Conservation (phyloP, 148 eudicot species). For the Rheum nobile region DNA sequence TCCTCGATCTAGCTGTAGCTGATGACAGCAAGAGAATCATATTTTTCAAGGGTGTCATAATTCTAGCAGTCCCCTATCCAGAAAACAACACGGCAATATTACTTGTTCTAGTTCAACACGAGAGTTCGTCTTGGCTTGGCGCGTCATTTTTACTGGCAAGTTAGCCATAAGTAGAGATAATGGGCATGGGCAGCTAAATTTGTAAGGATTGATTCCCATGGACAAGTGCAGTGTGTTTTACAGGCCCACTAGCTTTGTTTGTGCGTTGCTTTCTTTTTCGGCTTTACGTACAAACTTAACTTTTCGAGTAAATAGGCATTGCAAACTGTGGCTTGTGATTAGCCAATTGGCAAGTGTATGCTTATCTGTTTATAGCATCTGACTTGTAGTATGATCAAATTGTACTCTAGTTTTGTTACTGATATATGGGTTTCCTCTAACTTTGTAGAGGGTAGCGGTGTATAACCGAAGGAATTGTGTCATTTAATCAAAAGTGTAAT, state of each 20-base stretch:
- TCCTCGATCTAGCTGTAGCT: not conserved
- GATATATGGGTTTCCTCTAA: not conserved
- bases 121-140: not conserved
- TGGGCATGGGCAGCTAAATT: not conserved
- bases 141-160: not conserved
- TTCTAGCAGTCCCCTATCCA: not conserved
- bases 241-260: conserved; percentile 5
- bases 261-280: not conserved
- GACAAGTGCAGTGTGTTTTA: not conserved
- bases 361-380: no score
- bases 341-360: no score
- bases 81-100: not conserved
- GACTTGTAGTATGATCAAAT: not conserved
- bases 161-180: not conserved
- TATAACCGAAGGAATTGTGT: no score
- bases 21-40: not conserved
- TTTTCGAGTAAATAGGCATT: not conserved
- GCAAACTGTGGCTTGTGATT: not conserved
- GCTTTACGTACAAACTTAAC: not conserved
- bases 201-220: not conserved
- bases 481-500: no score
- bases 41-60: not conserved
- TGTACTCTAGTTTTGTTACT: not conserved
- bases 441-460: not conserved
- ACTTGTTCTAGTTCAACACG: not conserved